phyloP scores from a whole-genome alignment of 2,329 filamentous ascomycete species.

The Colletotrichum melonis region DNA sequence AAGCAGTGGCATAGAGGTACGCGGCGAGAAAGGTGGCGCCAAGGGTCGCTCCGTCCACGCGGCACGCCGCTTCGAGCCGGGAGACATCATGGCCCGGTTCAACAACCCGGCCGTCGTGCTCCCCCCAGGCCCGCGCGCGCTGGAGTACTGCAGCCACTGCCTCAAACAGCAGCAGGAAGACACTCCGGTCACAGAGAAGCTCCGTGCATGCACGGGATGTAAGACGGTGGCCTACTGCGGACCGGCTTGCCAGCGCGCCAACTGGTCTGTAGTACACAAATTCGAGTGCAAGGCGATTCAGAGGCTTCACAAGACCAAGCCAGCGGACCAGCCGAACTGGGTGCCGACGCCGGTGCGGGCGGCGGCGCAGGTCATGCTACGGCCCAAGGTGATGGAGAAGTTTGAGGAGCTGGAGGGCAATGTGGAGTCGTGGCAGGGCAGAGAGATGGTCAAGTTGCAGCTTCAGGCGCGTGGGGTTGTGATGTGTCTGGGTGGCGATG shows the following conservation, averaged over 20 bases:
- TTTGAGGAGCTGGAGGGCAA: slow-evolving; percentile 60
- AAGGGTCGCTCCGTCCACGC: slow-evolving; percentile 60
- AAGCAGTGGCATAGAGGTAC: slow-evolving; percentile 19
- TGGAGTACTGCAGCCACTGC: slow-evolving; percentile 62
- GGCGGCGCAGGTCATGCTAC: slow-evolving; percentile 62
- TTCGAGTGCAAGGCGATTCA: slow-evolving; percentile 63
- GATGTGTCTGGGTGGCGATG: slow-evolving; percentile 40
- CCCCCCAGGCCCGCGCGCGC: slow-evolving; percentile 55
- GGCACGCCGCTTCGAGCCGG: slow-evolving; percentile 54
- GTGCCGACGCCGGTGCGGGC: slow-evolving; percentile 68
- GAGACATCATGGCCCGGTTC: slow-evolving; percentile 59
- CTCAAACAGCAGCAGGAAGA: slow-evolving; percentile 40
- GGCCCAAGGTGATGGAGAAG: slow-evolving; percentile 44
- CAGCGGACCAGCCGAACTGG: slow-evolving; percentile 42
- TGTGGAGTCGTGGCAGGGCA: slow-evolving; percentile 49
- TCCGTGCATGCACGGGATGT: slow-evolving; percentile 61
- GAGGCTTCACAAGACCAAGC: slow-evolving; percentile 48
- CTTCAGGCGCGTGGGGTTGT: slow-evolving; percentile 53
- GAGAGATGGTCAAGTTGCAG: slow-evolving; percentile 59
- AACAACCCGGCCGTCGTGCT: slow-evolving; percentile 56
- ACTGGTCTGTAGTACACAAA: slow-evolving; percentile 65
- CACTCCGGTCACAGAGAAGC: slow-evolving; percentile 37
- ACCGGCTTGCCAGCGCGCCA: slow-evolving; percentile 61
- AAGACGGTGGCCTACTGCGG: slow-evolving; percentile 66
- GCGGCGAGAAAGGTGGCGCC: slow-evolving; percentile 32